These are phyloP conservation scores for Anthracocystis panici-leucophaei DNA, from an alignment of 1,284 basidiomycete genomes.

Conservation along the genomic window DNA sequence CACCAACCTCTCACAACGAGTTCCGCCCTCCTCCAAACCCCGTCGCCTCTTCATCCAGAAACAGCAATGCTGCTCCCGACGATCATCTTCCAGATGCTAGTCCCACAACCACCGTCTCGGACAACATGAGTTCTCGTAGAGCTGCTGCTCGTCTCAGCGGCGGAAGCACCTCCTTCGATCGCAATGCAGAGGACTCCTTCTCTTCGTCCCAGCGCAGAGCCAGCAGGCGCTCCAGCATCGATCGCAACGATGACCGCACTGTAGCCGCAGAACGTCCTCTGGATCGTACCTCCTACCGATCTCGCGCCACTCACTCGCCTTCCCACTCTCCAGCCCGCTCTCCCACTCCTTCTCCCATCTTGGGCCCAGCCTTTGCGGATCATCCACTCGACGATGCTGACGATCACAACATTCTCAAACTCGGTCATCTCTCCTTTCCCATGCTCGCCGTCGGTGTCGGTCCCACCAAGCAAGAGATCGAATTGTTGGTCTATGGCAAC, in stretches of 20 bases:
- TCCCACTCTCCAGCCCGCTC: conserved; percentile 40
- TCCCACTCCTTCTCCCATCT: conserved; percentile 64
- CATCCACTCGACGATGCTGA: conserved; percentile 17
- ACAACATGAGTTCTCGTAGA: conserved; percentile 42
- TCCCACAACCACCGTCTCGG: conserved; percentile 46
- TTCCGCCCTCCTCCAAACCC: conserved; percentile 40
- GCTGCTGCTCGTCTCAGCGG: conserved; percentile 45
- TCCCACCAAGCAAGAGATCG: conserved; percentile 60
- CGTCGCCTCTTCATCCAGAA: conserved; percentile 37
- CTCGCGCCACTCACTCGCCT: conserved; percentile 35
- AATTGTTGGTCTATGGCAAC: conserved; percentile 58
- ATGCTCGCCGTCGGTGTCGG: conserved; percentile 58
- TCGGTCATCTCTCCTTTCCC: conserved; percentile 62
- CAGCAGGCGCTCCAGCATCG: conserved; percentile 48
- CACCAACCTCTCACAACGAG: conserved; percentile 58
- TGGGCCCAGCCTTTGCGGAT: conserved; percentile 47
- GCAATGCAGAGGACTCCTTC: conserved; percentile 31
- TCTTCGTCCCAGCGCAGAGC: conserved; percentile 38
- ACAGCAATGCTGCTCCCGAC: conserved; percentile 9
- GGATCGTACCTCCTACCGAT: conserved; percentile 35
- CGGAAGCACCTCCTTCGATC: conserved; percentile 41
- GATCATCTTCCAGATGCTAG: conserved; percentile 35
- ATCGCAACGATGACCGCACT: conserved; percentile 42
- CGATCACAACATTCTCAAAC: conserved; percentile 32
- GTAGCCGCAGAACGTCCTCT: conserved; percentile 37